Evolutionary conservation across 1,284 basidiomycete species (phyloP), one percentile per base, ranked within the genome.

Genomic region (Tranzscheliella williamsii): DNA sequence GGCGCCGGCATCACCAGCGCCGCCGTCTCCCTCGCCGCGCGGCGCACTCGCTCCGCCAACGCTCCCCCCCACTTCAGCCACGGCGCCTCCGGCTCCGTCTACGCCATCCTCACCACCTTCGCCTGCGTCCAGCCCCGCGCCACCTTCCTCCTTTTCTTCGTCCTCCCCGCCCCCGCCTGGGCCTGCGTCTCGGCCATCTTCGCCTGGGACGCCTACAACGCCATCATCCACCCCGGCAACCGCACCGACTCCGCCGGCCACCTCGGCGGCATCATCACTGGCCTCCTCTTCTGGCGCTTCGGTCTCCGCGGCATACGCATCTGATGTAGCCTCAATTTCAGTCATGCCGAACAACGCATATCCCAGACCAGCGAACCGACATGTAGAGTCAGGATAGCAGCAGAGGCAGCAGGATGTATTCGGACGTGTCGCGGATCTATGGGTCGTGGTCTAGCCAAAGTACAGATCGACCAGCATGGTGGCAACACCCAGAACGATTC

Each of bases 131-230:
- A 85, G 31, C 91, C 91, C 1, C 82, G 68, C 7, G 81, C 86
- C 46, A 85, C 81, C 0, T 88, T 93, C 75, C 79, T 85, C n/a
- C 76, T 94, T 39, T 93, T 90, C 77, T 89, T 67, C 23, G 66
- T 70, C 1, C 21, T 94, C 9, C 91, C 91, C 13, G 81, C 89
- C 51, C 90, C 90, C 0, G 90, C 90, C 0, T 92, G 90, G 89
- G 81, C 83, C 3, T 83, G 84, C 24, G 86, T 92, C 1, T 79
- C 83, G 0, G 90, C 87, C 9, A 80, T 93, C 42, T 87, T 92
- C 67, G 79, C 84, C 4, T 89, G 84, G 66, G 89, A 91, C 67
- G 78, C 84, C 6, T 87, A 84, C 58, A 77, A 73, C 24, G 76
- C 82, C 1, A 33, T 79, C 2, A 82, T 42, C 79, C 81, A 61